Evolutionary conservation across 2,329 filamentous ascomycete species (phyloP).

Genomic region (Alternaria sp.): DNA sequence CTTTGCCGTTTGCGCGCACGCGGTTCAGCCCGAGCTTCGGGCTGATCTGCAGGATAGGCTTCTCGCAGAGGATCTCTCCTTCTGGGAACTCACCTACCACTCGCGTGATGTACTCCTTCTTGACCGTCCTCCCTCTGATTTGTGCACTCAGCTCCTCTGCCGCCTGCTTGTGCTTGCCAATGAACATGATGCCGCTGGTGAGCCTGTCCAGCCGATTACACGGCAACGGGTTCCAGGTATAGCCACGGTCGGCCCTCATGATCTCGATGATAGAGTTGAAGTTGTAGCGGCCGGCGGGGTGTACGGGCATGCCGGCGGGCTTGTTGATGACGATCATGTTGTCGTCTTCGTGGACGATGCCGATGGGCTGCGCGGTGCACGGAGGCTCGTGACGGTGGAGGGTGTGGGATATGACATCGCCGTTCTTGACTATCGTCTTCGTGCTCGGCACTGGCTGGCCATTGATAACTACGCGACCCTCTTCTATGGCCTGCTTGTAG

Average conservation of each 20-base stretch:
- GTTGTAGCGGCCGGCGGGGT: conserved; percentile 93
- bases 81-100: conserved; percentile 92
- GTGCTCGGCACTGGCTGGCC: conserved; percentile 70
- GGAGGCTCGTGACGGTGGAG: conserved; percentile 95
- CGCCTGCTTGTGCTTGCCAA: conserved; percentile 82
- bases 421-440: conserved; percentile 79
- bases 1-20: conserved; percentile 91
- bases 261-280: conserved; percentile 96
- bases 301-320: conserved; percentile 91
- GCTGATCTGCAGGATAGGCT: conserved; percentile 92
- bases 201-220: conserved; percentile 94
- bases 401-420: conserved; percentile 89
- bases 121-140: conserved; percentile 79
- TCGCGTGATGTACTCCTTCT: conserved; percentile 93
- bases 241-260: conserved; percentile 75
- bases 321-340: conserved; percentile 97
- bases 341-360: conserved; percentile 87
- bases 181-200: conserved; percentile 97
- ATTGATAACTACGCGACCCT: conserved; percentile 80
- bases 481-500: conserved; percentile 80
- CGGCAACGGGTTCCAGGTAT: conserved; percentile 67
- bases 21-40: conserved; percentile 94
- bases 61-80: conserved; percentile 87
- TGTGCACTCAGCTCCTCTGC: conserved; percentile 79
- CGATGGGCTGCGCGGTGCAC: conserved; percentile 79